Percentiles rank a stretch among this genome's conserved stretches.
Evolutionary conservation across 129 eudicot species (phyloP).

Genomic region (Flaveria sonorensis): DNA sequence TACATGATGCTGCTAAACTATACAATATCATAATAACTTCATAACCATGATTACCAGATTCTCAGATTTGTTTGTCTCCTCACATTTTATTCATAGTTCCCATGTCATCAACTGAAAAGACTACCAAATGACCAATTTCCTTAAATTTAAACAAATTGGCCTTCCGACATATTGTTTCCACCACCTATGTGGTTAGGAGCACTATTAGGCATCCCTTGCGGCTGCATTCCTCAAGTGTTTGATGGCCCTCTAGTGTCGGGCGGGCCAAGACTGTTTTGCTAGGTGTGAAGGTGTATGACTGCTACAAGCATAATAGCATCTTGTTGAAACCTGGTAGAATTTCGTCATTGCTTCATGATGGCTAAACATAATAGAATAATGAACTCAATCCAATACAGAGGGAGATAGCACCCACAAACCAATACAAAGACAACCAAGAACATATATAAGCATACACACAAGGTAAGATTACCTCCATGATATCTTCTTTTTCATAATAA

Average conservation of each 20-base stretch:
- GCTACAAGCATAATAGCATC: constrained; percentile 89
- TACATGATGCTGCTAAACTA: too few species aligned
- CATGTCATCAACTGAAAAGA: too few species aligned
- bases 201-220: constrained; percentile 28
- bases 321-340: constrained; percentile 82
- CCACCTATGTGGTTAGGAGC: constrained; percentile 19
- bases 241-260: constrained; percentile 34
- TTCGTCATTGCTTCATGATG: constrained; percentile 91
- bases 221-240: constrained; percentile 25
- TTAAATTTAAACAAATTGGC: too few species aligned
- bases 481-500: too few species aligned
- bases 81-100: too few species aligned
- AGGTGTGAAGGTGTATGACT: too few species aligned
- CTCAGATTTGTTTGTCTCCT: too few species aligned
- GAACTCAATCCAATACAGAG: too few species aligned
- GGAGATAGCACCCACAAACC: not conserved
- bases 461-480: not conserved
- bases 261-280: constrained; percentile 42
- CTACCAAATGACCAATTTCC: too few species aligned
- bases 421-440: not conserved
- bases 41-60: too few species aligned
- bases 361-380: constrained; percentile 28
- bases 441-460: not conserved
- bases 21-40: too few species aligned
- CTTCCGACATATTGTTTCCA: too few species aligned